phyloP scores from a whole-genome alignment of 1,284 basidiomycete genomes.

The Melampsora larici-populina region DNA sequence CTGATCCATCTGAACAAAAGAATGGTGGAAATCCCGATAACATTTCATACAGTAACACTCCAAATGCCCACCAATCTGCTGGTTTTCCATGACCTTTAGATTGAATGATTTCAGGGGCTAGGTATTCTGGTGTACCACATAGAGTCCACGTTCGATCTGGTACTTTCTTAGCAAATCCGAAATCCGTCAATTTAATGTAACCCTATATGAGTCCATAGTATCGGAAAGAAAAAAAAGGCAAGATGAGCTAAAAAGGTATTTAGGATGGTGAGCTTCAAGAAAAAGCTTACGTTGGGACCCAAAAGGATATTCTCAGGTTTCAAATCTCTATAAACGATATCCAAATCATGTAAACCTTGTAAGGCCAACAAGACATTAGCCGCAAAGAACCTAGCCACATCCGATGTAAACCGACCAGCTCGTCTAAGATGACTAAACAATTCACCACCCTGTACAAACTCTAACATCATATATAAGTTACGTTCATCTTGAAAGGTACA shows the following conservation, averaged over 20 bases:
- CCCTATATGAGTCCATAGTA: constrained; percentile 34
- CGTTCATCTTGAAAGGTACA: constrained; percentile 55
- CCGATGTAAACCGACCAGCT: constrained; percentile 57
- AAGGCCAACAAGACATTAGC: constrained; percentile 59
- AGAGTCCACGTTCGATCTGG: constrained; percentile 57
- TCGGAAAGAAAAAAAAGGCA: not conserved
- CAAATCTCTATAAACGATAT: constrained; percentile 59
- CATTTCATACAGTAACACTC: constrained; percentile 59
- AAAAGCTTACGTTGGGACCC: constrained; percentile 55
- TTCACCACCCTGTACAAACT: constrained; percentile 60
- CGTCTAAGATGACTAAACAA: constrained; percentile 59
- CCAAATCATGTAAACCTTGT: constrained; percentile 57
- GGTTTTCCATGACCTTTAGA: constrained; percentile 59
- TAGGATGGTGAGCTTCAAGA: too few species aligned
- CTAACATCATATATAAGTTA: constrained; percentile 61
- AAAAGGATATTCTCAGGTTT: constrained; percentile 60
- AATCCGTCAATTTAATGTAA: constrained; percentile 57
- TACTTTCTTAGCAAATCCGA: constrained; percentile 59
- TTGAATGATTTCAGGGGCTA: constrained; percentile 46
- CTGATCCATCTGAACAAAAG: constrained; percentile 4
- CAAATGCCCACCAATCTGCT: constrained; percentile 60
- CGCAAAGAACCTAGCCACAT: constrained; percentile 60
- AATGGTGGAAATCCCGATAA: constrained; percentile 50
- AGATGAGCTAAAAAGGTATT: not conserved
- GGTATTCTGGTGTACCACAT: constrained; percentile 55